These are phyloP conservation scores for Hirschioporus abietinus DNA, from an alignment of 768 basidiomycete species.

Conservation along the genomic window DNA sequence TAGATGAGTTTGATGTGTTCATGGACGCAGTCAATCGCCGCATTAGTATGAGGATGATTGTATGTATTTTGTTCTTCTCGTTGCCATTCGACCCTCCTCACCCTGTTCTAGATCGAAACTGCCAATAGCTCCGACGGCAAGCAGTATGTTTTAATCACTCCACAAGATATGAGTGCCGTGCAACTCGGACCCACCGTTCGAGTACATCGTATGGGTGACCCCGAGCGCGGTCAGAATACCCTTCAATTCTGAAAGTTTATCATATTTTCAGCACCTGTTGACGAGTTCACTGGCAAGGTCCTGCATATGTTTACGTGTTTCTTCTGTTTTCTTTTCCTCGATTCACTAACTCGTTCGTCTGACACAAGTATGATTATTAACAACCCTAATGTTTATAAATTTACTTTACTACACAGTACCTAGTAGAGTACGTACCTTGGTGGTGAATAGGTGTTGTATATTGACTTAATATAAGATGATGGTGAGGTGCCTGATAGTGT, in stretches of 20 bases:
- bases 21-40: constrained; percentile 92
- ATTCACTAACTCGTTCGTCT: no score
- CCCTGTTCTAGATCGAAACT: constrained; percentile 64
- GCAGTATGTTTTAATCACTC: constrained; percentile 94
- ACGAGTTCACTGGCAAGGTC: no score
- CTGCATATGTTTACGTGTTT: no score
- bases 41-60: constrained; percentile 95
- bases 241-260: constrained; percentile 25
- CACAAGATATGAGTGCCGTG: constrained; percentile 85
- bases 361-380: no score
- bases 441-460: no score
- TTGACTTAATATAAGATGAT: no score
- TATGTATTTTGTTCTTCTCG: constrained; percentile 27
- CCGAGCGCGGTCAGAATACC: constrained; percentile 59
- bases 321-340: no score
- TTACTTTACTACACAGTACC: no score
- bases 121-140: constrained; percentile 83
- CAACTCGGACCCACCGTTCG: constrained; percentile 62
- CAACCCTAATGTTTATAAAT: no score
- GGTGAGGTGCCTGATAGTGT: no score
- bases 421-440: no score
- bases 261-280: background rate
- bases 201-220: constrained; percentile 74
- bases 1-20: constrained; percentile 98
- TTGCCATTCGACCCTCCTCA: constrained; percentile 7